Percentiles rank a stretch among this genome's conserved stretches.
Evolutionary conservation across 2,329 filamentous ascomycete species (phyloP).

Genomic region (Bipolaris bicolor): DNA sequence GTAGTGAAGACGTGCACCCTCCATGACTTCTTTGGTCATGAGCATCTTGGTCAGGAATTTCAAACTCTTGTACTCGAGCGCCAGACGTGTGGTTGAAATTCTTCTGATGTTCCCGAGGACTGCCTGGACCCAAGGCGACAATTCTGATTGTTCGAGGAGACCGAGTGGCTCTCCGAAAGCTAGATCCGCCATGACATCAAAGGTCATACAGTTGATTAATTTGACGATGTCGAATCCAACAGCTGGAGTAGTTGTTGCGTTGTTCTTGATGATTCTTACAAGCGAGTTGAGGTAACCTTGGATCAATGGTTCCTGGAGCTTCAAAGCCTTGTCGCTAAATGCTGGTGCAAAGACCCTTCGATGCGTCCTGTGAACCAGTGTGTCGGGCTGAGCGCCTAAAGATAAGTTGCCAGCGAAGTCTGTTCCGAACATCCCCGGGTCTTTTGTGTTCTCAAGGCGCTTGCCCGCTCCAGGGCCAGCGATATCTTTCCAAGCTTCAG

Average conservation of each 20-base stretch:
- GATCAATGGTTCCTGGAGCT: conserved; percentile 45
- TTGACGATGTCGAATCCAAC: not conserved
- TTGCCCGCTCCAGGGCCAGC: not conserved
- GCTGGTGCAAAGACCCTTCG: conserved; percentile 33
- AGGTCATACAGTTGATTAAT: not conserved
- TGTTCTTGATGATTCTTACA: not conserved
- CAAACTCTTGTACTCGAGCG: not conserved
- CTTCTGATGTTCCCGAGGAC: conserved; percentile 26
- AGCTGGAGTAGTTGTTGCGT: not conserved
- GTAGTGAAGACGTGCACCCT: conserved; percentile 13
- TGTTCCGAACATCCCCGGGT: not conserved
- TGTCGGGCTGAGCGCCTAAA: too few species aligned
- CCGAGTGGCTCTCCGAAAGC: conserved; percentile 39
- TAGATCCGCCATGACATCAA: conserved; percentile 32
- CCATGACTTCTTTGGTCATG: conserved; percentile 7
- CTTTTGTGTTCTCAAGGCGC: conserved; percentile 3
- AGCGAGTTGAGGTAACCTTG: conserved; percentile 38
- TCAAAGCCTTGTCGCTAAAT: conserved; percentile 46
- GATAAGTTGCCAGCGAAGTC: not conserved
- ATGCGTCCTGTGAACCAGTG: not conserved
- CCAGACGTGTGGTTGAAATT: not conserved
- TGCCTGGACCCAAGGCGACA: conserved; percentile 37
- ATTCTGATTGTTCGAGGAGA: conserved; percentile 22
- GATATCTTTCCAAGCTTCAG: conserved; percentile 19
- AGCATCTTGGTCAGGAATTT: not conserved